These are phyloP conservation scores for Chrysanthemum lavandulifolium DNA, from an alignment of 129 eudicot species.

Conservation along the genomic window DNA sequence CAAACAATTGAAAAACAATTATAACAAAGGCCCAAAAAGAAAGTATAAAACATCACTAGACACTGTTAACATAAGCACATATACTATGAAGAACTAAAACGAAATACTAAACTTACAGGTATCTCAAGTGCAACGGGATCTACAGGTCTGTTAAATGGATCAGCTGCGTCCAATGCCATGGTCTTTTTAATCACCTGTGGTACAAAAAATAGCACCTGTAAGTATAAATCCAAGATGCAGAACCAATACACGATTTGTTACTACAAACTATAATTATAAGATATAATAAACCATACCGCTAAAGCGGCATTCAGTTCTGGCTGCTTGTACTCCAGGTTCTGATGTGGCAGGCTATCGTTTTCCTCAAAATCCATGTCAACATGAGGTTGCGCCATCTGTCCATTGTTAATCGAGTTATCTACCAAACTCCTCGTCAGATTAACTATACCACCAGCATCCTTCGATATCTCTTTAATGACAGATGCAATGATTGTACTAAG, in stretches of 20 bases:
- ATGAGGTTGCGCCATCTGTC: conserved; percentile 32
- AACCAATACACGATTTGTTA: conserved; percentile 4
- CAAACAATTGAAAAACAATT: neutral
- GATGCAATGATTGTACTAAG: conserved; percentile 47
- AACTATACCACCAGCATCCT: conserved; percentile 47
- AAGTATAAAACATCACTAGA: neutral
- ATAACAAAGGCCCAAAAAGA: neutral
- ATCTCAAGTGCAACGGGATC: conserved; percentile 70
- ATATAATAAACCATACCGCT: conserved; percentile 40
- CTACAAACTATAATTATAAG: conserved; percentile 17
- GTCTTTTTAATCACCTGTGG: conserved; percentile 66
- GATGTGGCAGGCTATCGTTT: conserved; percentile 23
- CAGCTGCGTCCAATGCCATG: conserved; percentile 83
- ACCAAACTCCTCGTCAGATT: conserved; percentile 50
- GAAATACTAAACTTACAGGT: conserved; percentile 51
- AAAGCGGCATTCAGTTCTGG: conserved; percentile 59
- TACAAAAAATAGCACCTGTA: conserved; percentile 37
- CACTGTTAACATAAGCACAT: too few species aligned
- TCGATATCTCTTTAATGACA: conserved; percentile 33
- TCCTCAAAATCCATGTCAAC: conserved; percentile 39
- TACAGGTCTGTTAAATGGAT: conserved; percentile 74
- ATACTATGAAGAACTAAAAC: neutral
- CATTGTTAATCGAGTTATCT: conserved; percentile 41
- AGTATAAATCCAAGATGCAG: neutral
- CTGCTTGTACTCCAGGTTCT: conserved; percentile 46